Base-by-base conservation (phyloP, 2,329 filamentous ascomycete species). In the Trichoderma oligosporum region DNA sequence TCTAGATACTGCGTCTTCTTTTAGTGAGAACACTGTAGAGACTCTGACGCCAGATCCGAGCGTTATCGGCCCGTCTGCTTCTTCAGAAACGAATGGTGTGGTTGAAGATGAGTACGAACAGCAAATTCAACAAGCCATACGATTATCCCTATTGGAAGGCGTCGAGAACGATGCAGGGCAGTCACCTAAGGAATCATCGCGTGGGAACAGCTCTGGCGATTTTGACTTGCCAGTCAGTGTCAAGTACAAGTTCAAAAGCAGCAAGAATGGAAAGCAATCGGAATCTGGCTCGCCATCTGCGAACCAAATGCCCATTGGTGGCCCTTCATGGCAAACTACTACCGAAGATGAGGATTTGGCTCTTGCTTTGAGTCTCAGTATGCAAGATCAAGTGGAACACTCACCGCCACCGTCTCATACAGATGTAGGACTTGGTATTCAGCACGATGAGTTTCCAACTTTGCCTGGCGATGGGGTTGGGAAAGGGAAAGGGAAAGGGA, bases 51-150 rank as follows among this genome's bases (percentile, higher is more conserved):
- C 83, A 1, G 82, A 84, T 60, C 76, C 77, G 3, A 83, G 81
- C 57, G 67, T 80, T 24, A 70, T 74, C 16, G 54, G 41, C 4
- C 46, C 35, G 2, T 52, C 47, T n/a, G 35, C 41, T 29, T n/a
- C n/a, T n/a, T 33, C 41, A 3, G 79, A 75, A 20, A 65, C 69
- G 11, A 73, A 70, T 42, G 72, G 71, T 7, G 66, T 67, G 3
- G 63, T 66, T 3, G 62, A 65, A 7, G 69, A 71, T 4, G 78
- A 80, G 42, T 83, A 82, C 59, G 83, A 87, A 65, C 76, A 78
- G 49, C 81, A 84, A 64, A 78, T 86, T 8, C 83, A 86, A 68
- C 78, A 82, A 53, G 84, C 84, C 1, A 82, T 87, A 36, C 79
- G 83, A 0, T 72, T 86, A 8, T 85, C 82, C 2, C 70, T 86